Conservation (phyloP, 2,329 filamentous ascomycete genomes). For the Colletotrichum gloeosporioides region DNA sequence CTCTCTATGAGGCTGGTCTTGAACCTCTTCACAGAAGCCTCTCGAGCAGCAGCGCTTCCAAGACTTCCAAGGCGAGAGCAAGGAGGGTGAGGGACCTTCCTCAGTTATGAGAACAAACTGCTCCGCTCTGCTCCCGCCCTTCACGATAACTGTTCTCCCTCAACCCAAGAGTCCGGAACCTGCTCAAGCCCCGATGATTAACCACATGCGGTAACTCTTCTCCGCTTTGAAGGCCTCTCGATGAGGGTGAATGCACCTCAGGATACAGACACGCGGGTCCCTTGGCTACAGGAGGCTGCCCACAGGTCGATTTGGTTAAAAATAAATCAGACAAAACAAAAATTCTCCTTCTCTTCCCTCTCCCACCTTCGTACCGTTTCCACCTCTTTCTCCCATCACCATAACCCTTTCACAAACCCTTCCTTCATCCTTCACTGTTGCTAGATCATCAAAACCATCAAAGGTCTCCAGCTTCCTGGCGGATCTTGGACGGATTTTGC, state of each 20-base stretch:
- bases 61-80: neutral
- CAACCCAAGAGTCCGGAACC: neutral
- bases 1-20: too few relatives aligned
- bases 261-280: neutral
- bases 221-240: neutral
- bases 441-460: neutral
- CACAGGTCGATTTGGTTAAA: neutral
- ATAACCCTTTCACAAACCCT: neutral
- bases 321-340: neutral
- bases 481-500: neutral
- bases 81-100: neutral
- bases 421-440: neutral
- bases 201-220: neutral
- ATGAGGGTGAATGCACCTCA: neutral
- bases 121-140: neutral
- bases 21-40: neutral
- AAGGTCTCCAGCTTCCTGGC: neutral
- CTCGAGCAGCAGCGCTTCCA: neutral
- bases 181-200: neutral
- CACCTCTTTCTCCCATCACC: neutral
- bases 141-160: neutral
- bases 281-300: neutral
- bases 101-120: neutral
- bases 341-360: neutral
- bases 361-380: neutral